Percentiles rank a stretch among this genome's conserved stretches.
These are phyloP conservation scores for Neltuma alba DNA, from an alignment of 306 rosid species.

Conservation along the genomic window DNA sequence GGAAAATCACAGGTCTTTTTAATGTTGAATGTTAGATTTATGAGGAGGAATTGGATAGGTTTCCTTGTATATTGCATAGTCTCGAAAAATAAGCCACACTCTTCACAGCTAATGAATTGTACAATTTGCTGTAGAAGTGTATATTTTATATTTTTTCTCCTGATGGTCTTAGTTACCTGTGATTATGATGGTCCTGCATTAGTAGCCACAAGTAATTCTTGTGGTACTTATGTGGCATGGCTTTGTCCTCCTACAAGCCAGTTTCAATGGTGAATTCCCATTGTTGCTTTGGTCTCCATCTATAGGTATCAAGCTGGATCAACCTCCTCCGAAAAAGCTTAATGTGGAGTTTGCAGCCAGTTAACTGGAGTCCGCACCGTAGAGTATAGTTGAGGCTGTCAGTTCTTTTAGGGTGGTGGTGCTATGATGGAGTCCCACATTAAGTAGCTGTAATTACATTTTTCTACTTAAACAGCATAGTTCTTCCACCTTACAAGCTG, in stretches of 20 bases:
- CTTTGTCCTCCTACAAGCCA: background rate
- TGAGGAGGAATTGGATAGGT: background rate
- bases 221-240: background rate
- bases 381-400: background rate
- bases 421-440: background rate
- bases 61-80: background rate
- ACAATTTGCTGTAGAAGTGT: background rate
- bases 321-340: background rate
- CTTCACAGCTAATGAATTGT: background rate
- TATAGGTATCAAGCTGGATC: background rate
- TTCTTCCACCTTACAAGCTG: background rate
- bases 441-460: background rate
- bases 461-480: background rate
- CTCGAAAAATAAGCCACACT: background rate
- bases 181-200: constrained; percentile 12
- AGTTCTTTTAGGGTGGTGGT: background rate
- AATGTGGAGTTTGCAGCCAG: background rate
- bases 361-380: background rate
- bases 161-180: constrained; percentile 3
- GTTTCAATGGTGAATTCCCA: background rate
- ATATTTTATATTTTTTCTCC: background rate
- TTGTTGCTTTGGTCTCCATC: background rate
- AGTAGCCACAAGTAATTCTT: background rate
- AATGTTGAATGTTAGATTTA: constrained; percentile 21
- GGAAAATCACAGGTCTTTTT: constrained; percentile 11